Base-by-base conservation (phyloP, 352 stramenopile genomes). In the Phytophthora quininea region DNA sequence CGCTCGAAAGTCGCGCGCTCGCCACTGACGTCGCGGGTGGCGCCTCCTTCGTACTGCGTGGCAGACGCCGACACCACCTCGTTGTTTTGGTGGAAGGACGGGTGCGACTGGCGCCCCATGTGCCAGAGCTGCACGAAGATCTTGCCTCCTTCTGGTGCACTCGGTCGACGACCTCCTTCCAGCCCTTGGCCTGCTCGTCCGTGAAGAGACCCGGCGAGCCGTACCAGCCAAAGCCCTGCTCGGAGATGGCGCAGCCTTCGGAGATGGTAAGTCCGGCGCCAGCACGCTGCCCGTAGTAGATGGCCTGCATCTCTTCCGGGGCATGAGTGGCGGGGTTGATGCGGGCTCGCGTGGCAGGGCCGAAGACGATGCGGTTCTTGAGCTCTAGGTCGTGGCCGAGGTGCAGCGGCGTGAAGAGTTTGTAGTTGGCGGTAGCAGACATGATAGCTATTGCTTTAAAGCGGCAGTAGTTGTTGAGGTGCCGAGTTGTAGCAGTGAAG, bases 101-200 rank as follows among this genome's bases (percentile, higher is more conserved):
- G 75, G 64, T 97, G 89, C 3, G 74, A 67, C 43, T 77, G 63
- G 10, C 88, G 75, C 9, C 90, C 91, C 51, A 84, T 79, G 65
- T 97, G 90, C 89, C 89, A 96, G 3, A 97, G 67, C 69, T 97
- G 90, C 47, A 84, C 49, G 51, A 86, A 91, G 56, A 97, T 96
- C 35, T 80, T 78, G 58, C 80, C 80, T 55, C 73, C 42, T 92
- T 92, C 5, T 68, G 58, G 64, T 97, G 90, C 1, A 97, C 81
- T 11, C 62, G 54, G 43, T 95, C 74, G 0, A 78, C 66, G 10
- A 91, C 58, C 38, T 66, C 62, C 33, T 86, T 84, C 82, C 82
- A 91, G 10, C 57, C 71, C 1, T 27, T 47, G 37, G 40, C 70
- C 30, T 91, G 79, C 10, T 73, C 67, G 8, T 76, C 54, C 9